A percentile compares a stretch with the other conserved stretches of the same genome.
phyloP scores from a whole-genome alignment of 768 basidiomycete genomes.

The Coprinopsis sp. region DNA sequence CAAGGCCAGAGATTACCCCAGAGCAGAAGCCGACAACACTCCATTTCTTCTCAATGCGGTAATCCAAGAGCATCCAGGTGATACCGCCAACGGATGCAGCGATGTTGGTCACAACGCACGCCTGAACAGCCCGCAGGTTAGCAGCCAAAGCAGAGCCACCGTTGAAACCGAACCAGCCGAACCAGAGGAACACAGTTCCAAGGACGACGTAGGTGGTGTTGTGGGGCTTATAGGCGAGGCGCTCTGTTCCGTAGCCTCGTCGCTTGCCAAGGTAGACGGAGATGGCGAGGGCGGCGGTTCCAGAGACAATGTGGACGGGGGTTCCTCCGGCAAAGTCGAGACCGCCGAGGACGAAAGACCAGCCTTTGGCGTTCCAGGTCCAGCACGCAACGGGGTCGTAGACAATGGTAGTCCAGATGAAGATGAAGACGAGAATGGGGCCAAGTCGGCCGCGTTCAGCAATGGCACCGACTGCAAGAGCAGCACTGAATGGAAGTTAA shows the following conservation, averaged over 20 bases:
- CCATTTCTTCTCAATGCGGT: conserved; percentile 91
- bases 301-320: conserved; percentile 94
- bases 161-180: conserved; percentile 95
- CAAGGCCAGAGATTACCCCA: conserved; percentile 86
- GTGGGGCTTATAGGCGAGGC: conserved; percentile 89
- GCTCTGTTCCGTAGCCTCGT: conserved; percentile 85
- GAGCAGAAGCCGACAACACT: conserved; percentile 93
- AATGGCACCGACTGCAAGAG: conserved; percentile 87
- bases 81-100: conserved; percentile 85
- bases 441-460: conserved; percentile 86
- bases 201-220: conserved; percentile 90
- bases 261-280: conserved; percentile 90
- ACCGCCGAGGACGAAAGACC: conserved; percentile 75
- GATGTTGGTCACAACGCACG: conserved; percentile 91
- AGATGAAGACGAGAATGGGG: conserved; percentile 85
- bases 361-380: conserved; percentile 86
- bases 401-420: conserved; percentile 83
- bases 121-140: conserved; percentile 81
- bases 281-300: conserved; percentile 86
- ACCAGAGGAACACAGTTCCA: conserved; percentile 94
- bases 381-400: conserved; percentile 96
- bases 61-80: conserved; percentile 95
- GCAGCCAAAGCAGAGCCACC: conserved; percentile 89
- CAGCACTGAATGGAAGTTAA: conserved; percentile 48
- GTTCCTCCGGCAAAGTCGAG: conserved; percentile 95